These are phyloP conservation scores for Lepiota venenata DNA, from an alignment of 768 basidiomycete species.

Conservation along the genomic window DNA sequence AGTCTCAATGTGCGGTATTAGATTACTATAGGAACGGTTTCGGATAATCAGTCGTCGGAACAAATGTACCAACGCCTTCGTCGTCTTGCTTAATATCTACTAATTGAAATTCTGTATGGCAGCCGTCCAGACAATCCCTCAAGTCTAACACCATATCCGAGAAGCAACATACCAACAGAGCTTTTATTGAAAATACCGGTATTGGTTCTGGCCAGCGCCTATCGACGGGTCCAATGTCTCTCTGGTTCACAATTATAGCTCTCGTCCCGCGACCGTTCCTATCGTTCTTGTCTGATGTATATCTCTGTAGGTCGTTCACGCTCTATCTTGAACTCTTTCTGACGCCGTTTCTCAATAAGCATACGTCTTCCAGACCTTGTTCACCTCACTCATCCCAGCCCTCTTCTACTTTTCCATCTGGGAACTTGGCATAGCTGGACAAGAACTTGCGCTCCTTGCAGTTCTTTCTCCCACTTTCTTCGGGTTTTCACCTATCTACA, in stretches of 20 bases:
- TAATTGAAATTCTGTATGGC: not conserved
- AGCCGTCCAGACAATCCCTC: not conserved
- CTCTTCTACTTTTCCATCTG: constrained; percentile 93
- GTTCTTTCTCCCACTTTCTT: constrained; percentile 70
- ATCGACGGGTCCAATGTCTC: not conserved
- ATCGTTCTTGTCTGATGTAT: constrained; percentile 40
- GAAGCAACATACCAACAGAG: not conserved
- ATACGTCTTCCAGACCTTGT: constrained; percentile 79
- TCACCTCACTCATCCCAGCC: constrained; percentile 74
- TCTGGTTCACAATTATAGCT: not conserved
- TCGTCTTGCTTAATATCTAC: constrained; percentile 32
- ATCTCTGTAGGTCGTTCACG: constrained; percentile 49
- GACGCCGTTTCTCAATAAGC: constrained; percentile 35
- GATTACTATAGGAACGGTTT: constrained; percentile 23
- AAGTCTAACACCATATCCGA: not conserved
- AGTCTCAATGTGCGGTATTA: constrained; percentile 12
- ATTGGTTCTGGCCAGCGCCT: not conserved
- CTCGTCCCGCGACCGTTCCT: not conserved
- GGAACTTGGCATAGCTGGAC: constrained; percentile 82
- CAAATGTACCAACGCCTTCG: constrained; percentile 30
- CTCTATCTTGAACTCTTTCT: constrained; percentile 7
- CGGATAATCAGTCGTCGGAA: constrained; percentile 6
- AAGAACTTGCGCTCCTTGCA: constrained; percentile 71
- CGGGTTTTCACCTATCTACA: constrained; percentile 28
- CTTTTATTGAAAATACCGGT: not conserved